Base-by-base conservation (phyloP, 2,329 filamentous ascomycete genomes). In the Fusarium floridanum region DNA sequence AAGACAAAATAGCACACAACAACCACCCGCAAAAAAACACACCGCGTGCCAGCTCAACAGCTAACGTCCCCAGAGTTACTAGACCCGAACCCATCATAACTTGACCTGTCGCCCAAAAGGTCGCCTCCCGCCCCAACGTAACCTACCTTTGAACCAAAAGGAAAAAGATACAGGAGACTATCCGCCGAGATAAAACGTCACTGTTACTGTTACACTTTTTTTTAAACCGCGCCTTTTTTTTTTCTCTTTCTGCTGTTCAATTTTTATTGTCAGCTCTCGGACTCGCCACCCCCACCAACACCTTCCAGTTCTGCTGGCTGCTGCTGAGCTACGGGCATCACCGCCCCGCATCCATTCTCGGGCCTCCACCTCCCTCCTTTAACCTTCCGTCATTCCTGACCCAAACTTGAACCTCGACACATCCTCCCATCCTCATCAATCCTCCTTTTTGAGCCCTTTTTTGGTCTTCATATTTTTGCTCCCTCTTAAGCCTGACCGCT, bases 261-360 rank as follows among this genome's bases (percentile, higher is more conserved):
- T 24, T 75, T 73, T 60, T 73, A 71, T 53, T 43, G 50, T 32
- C 2, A 16, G 29, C 64, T 41, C 37, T 55, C 71, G 45, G 66
- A 64, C 72, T 75, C 74, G 73, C 68, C 74, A 76, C 74, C 73
- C 74, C 73, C 74, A 76, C 74, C 74, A 76, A 56, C 63, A 53
- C 48, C 48, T 53, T 53, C 48, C 48, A 32, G 24, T 29, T 53
- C 27, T 53, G 53, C 63, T 56, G 57, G 68, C 64, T 55, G 48
- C 32, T 34, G 32, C 45, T 73, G 62, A 66, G 70, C 60, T 61
- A 63, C 59, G 69, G 65, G 66, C 68, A 74, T 76, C 64, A 74
- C 76, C 65, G 76, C 75, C 71, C 68, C 74, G 74, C 67, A 75
- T 67, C 43, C 24, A 48, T 48, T 73, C 75, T 66, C 27, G 27